phyloP scores from a whole-genome alignment of 2,329 filamentous ascomycete species.

The Didymella lethalis region DNA sequence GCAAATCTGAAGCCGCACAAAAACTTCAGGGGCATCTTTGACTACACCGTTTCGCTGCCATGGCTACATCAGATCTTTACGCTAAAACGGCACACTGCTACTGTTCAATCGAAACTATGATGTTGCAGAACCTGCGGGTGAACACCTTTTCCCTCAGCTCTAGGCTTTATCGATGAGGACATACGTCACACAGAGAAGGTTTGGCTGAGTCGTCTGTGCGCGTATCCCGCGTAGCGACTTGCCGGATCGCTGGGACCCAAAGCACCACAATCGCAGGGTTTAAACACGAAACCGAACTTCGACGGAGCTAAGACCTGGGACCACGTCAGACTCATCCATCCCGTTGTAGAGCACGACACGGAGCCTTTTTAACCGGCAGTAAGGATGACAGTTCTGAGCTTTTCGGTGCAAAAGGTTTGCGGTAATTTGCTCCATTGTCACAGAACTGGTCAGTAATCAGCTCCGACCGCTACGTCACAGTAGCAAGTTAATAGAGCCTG shows the following conservation, averaged over 20 bases:
- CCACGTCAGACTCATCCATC: constrained; percentile 17
- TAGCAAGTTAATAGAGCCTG: background rate
- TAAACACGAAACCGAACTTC: constrained; percentile 5
- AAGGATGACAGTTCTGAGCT: constrained; percentile 4
- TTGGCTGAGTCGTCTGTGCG: constrained; percentile 6
- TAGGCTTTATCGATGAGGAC: background rate
- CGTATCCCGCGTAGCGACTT: background rate
- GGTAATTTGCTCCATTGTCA: background rate
- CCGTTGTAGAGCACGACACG: constrained; percentile 16
- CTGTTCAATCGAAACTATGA: background rate
- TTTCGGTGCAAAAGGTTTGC: background rate
- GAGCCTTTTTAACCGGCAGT: background rate
- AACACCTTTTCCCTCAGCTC: background rate
- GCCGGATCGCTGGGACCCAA: constrained; percentile 18
- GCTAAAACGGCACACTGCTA: constrained; percentile 1
- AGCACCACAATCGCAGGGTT: constrained; percentile 11
- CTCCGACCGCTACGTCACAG: background rate
- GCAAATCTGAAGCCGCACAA: constrained; percentile 6
- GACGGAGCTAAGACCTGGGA: constrained; percentile 17
- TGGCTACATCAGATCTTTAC: constrained; percentile 1
- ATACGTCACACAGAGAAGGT: constrained; percentile 17
- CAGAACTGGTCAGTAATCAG: background rate
- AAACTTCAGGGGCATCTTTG: background rate
- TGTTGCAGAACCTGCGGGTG: background rate
- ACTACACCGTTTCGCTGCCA: background rate